phyloP scores from a whole-genome alignment of 805 yeast genomes.

The Starmerella floris region DNA sequence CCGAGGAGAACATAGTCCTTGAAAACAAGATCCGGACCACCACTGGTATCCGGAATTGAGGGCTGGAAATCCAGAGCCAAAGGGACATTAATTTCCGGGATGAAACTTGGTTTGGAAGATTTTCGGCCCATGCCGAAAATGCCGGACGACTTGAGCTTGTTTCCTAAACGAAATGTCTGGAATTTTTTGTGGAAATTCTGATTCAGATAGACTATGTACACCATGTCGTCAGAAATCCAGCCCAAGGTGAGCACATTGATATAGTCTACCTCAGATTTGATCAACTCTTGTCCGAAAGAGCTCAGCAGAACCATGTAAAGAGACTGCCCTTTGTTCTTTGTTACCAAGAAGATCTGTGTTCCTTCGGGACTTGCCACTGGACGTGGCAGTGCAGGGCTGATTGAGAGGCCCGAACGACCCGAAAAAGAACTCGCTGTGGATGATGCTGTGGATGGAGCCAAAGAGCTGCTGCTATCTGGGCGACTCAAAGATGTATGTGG shows the following conservation, averaged over 20 bases:
- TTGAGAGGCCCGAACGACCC: conserved; percentile 1
- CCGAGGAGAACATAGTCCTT: conserved; percentile 14
- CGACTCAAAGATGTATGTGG: background rate
- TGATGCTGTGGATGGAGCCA: background rate
- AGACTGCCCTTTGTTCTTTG: conserved; percentile 5
- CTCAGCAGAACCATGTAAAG: conserved; percentile 8
- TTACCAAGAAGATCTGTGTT: conserved; percentile 13
- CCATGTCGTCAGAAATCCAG: conserved; percentile 15
- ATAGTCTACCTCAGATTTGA: conserved; percentile 13
- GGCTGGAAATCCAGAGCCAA: conserved; percentile 13
- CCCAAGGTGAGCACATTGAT: conserved; percentile 15
- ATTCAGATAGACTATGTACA: conserved; percentile 17
- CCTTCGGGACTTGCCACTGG: conserved; percentile 17
- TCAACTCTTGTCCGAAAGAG: conserved; percentile 15
- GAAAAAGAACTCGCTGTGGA: background rate
- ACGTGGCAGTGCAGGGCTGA: conserved; percentile 6
- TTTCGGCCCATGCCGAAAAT: conserved; percentile 14
- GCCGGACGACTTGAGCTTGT: conserved; percentile 9
- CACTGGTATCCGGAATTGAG: conserved; percentile 2
- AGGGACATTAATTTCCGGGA: conserved; percentile 5
- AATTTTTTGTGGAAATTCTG: conserved; percentile 17
- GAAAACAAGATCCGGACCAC: conserved; percentile 12
- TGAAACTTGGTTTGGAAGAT: conserved; percentile 5
- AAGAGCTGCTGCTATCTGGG: background rate
- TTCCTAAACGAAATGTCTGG: conserved; percentile 10